Percentiles rank a stretch among this genome's conserved stretches.
phyloP scores from a whole-genome alignment of 78 protist species.

The Tieghemostelium lacteum region DNA sequence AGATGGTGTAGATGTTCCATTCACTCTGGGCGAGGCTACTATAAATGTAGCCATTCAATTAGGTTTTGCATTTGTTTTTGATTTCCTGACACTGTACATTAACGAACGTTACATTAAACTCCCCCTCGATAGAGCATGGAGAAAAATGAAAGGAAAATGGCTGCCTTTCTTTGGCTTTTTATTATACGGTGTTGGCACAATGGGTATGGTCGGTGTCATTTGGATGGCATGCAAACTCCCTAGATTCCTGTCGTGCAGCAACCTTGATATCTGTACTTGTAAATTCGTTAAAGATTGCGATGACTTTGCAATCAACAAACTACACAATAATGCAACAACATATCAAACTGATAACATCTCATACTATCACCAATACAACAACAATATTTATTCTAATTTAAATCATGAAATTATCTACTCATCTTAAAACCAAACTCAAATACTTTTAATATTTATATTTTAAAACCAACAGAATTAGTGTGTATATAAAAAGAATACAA shows the following conservation, averaged over 20 bases:
- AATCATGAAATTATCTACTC: no score
- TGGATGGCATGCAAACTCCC: conserved; percentile 65
- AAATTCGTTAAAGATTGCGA: conserved; percentile 57
- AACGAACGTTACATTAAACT: conserved; percentile 59
- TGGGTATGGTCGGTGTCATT: conserved; percentile 71
- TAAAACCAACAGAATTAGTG: no score
- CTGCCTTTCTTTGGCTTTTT: conserved; percentile 68
- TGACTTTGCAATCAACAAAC: neutral
- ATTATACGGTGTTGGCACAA: conserved; percentile 25
- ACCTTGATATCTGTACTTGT: conserved; percentile 53
- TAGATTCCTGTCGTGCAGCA: conserved; percentile 27
- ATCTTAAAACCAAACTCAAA: no score
- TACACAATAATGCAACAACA: no score
- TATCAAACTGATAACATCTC: no score
- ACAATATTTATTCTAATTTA: no score
- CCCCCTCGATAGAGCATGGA: conserved; percentile 73
- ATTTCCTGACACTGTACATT: conserved; percentile 40
- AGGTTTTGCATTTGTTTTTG: conserved; percentile 38
- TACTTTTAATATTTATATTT: no score
- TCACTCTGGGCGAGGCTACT: conserved; percentile 34
- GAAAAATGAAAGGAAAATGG: conserved; percentile 59
- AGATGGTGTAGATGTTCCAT: conserved; percentile 27
- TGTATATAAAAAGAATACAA: no score
- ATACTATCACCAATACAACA: no score
- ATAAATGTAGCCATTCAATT: conserved; percentile 53